A percentile compares a stretch with the other conserved stretches of the same genome.
Evolutionary conservation across 139 green algal genomes (phyloP).

Genomic region (Tetraselmis chui): DNA sequence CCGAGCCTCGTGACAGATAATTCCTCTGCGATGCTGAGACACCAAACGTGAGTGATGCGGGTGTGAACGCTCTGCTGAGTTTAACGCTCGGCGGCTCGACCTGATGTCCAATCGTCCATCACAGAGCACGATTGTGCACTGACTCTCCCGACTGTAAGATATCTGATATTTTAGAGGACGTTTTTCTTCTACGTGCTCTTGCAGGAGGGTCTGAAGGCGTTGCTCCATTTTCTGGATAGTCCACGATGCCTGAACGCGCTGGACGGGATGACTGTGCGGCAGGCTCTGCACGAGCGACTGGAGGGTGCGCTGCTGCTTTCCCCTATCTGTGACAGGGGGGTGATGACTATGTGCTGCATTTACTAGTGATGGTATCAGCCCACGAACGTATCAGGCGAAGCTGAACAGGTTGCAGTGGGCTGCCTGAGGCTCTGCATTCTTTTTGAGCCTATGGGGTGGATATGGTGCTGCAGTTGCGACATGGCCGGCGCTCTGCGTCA

Average conservation of each 20-base stretch:
- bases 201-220: background rate
- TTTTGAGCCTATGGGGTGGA: background rate
- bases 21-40: too few species aligned
- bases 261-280: background rate
- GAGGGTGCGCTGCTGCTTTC: background rate
- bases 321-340: background rate
- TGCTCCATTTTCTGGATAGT: background rate
- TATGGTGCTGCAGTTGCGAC: background rate
- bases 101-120: too few species aligned
- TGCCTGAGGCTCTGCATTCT: too few species aligned
- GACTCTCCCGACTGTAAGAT: too few species aligned
- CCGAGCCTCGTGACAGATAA: too few species aligned
- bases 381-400: too few species aligned
- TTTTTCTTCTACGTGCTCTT: too few species aligned
- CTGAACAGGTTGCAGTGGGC: too few species aligned
- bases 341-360: background rate
- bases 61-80: too few species aligned
- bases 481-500: background rate
- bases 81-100: too few species aligned
- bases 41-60: too few species aligned
- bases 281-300: background rate
- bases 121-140: too few species aligned
- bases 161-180: background rate
- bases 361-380: background rate
- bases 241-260: background rate